Percentiles rank a stretch among this genome's conserved stretches.
Conservation (phyloP, 2,329 filamentous ascomycete species). For the Fusarium chaquense region DNA sequence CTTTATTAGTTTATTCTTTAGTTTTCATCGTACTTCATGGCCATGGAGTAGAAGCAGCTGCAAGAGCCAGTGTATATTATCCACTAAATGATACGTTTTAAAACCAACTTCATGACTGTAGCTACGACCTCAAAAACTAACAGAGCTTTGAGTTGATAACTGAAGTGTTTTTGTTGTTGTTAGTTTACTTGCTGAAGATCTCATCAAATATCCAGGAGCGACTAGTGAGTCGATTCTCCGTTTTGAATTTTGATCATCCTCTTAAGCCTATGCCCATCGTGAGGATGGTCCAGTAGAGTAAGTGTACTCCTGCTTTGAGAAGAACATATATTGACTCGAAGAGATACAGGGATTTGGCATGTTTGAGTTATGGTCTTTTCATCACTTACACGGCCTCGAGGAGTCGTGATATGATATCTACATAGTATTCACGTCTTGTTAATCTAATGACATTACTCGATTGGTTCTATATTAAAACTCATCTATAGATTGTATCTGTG, state of each 20-base stretch:
- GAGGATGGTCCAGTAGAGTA: background rate
- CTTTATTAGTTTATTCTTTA: background rate
- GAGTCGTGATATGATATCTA: background rate
- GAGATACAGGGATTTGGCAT: background rate
- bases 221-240: background rate
- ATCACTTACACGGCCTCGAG: background rate
- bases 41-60: background rate
- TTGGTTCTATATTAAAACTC: too few species aligned
- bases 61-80: background rate
- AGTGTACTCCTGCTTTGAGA: background rate
- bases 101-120: background rate
- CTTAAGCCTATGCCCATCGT: background rate
- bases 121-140: rapidly evolving
- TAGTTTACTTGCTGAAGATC: background rate
- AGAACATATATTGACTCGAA: background rate
- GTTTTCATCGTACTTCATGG: background rate
- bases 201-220: background rate
- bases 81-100: background rate
- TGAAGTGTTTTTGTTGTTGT: background rate
- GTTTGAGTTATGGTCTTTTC: background rate
- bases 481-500: rapidly evolving
- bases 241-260: background rate
- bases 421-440: background rate
- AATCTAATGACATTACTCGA: background rate
- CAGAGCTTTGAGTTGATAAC: background rate